Evolutionary conservation across 208 protist genomes (phyloP).

Genomic region (Naegleria lovaniensis): DNA sequence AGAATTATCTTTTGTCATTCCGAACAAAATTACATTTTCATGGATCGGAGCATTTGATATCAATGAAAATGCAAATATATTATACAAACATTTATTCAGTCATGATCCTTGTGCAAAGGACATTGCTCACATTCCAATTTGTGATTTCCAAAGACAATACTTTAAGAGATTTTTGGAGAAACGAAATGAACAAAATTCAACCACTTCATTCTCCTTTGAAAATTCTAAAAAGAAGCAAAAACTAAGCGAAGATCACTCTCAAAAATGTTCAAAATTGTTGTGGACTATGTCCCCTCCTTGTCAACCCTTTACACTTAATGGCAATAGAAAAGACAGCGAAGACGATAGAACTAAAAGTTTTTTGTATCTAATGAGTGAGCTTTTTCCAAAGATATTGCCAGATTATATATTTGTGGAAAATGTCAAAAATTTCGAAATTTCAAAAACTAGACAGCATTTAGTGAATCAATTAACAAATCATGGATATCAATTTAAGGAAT

Average conservation of each 20-base stretch:
- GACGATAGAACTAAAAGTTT: conserved; percentile 21
- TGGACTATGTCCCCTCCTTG: conserved; percentile 37
- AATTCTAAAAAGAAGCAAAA: neutral
- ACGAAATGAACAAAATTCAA: neutral
- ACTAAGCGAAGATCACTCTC: neutral
- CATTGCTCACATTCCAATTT: neutral
- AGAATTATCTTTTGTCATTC: neutral
- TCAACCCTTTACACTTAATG: conserved; percentile 28
- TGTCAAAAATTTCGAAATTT: conserved; percentile 26
- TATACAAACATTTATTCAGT: neutral
- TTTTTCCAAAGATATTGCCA: neutral
- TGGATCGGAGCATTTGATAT: conserved; percentile 19
- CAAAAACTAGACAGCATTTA: neutral
- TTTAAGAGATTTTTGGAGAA: neutral
- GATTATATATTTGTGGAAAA: conserved; percentile 32
- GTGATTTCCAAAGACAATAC: neutral
- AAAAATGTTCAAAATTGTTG: neutral
- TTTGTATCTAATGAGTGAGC: neutral
- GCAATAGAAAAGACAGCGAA: conserved; percentile 11
- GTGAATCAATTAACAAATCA: neutral
- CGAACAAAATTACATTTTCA: neutral
- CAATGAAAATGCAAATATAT: neutral
- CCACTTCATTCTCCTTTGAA: neutral
- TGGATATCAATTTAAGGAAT: neutral
- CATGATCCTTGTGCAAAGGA: neutral